Percentiles rank a stretch among this genome's conserved stretches.
These are phyloP conservation scores for Bipolaris bicolor DNA, from an alignment of 2,329 filamentous ascomycete genomes.

Conservation along the genomic window DNA sequence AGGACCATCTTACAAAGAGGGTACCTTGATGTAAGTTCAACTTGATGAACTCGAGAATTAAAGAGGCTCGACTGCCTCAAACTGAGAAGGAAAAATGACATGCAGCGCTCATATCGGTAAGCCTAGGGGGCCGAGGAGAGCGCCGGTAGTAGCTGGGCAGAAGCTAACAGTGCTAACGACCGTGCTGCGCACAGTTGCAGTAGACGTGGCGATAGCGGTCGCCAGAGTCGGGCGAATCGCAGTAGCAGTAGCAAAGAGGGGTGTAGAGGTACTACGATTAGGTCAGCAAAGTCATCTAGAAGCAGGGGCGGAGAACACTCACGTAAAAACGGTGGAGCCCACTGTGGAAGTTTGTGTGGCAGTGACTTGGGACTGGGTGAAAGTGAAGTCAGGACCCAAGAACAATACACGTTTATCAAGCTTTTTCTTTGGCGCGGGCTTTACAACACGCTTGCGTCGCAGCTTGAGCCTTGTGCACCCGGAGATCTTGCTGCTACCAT, in stretches of 20 bases:
- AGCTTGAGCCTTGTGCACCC: slow-evolving; percentile 16
- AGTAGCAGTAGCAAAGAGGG: slow-evolving; percentile 1
- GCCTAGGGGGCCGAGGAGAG: not conserved
- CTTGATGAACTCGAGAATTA: not conserved
- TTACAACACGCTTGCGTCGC: slow-evolving; percentile 20
- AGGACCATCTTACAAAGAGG: not conserved
- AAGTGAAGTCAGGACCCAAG: slow-evolving; percentile 8
- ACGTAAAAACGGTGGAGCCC: not conserved
- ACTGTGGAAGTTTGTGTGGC: slow-evolving; percentile 1
- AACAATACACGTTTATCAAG: slow-evolving; percentile 1
- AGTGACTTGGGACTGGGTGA: not conserved
- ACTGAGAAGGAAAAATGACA: not conserved
- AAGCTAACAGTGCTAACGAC: slow-evolving; percentile 1
- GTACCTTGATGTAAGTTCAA: not conserved
- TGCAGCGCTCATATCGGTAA: not conserved
- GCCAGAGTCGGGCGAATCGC: not conserved
- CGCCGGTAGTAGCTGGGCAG: not conserved
- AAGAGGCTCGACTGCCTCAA: not conserved
- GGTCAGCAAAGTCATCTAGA: not conserved
- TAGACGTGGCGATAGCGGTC: not conserved
- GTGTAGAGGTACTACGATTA: slow-evolving; percentile 5
- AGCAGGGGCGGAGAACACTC: not conserved
- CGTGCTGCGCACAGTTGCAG: not conserved
- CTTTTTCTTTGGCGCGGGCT: not conserved
- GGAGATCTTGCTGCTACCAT: slow-evolving; percentile 26